Conservation (phyloP, 2,329 filamentous ascomycete species). For the Xylariaceae sp. region DNA sequence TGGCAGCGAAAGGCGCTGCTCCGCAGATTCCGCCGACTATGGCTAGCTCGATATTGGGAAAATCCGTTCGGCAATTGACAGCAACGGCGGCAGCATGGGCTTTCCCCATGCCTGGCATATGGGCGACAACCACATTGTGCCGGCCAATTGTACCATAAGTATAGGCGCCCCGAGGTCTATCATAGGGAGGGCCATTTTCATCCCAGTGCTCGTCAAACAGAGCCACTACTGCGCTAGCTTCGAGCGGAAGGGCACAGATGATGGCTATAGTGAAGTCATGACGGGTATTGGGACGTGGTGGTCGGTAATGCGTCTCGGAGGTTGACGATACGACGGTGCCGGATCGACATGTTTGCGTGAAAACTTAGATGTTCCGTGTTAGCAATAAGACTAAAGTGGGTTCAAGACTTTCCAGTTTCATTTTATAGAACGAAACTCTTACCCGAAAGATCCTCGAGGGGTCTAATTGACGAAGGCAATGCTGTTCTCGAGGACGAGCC, state of each 20-base stretch:
- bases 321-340: too few relatives aligned
- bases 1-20: constrained; percentile 15
- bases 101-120: constrained; percentile 29
- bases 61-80: constrained; percentile 12
- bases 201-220: constrained; percentile 27
- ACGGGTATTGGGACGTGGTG: constrained; percentile 10
- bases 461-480: too few relatives aligned
- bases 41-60: constrained; percentile 15
- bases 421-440: too few relatives aligned
- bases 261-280: constrained; percentile 28
- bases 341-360: too few relatives aligned
- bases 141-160: constrained; percentile 24
- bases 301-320: too few relatives aligned
- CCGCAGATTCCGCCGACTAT: constrained; percentile 22
- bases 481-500: too few relatives aligned
- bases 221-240: constrained; percentile 22
- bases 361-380: too few relatives aligned
- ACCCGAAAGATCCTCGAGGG: too few relatives aligned
- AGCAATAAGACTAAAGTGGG: too few relatives aligned
- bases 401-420: too few relatives aligned
- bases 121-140: constrained; percentile 27
- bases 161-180: constrained; percentile 26
- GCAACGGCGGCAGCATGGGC: constrained; percentile 17
- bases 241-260: constrained; percentile 28
- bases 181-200: constrained; percentile 16